Evolutionary conservation across 768 basidiomycete genomes (phyloP), one percentile per base, ranked within the genome.

Genomic region (Lactifluus pinguis): DNA sequence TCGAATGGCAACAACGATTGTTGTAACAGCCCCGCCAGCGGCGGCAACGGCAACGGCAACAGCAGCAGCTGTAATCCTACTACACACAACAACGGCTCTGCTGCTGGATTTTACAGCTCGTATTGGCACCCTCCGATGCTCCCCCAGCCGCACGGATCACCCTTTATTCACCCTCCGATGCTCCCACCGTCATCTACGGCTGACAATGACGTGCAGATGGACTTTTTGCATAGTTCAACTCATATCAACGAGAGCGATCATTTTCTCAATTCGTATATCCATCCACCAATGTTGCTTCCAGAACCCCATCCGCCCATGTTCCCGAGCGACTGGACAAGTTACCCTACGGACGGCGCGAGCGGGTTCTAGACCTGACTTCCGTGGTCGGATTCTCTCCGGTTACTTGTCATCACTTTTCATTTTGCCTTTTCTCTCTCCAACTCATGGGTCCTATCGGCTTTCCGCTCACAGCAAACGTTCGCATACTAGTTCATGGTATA

Each of bases 51-150:
- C 48, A 57, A 44, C 47, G 50, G 55, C 15, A 42, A 19, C 21
- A 21, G 45, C 48, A 57, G 41, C 36, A 14, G 36, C 25, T 25
- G 25, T 25, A 25, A 25, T 25, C 25, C 25, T 25, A 25, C 25
- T 5, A 44, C 60, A 3, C 45, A 57, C 11, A 19, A 14, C 11
- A 57, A 49, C 21, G 19, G 29, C 15, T 21, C 60, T 1, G 42
- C 41, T 47, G 80, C 4, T 72, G 84, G 32, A 75, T 84, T 80
- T 63, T 65, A 64, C 57, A 80, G 73, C 36, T 63, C 85, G 7
- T 85, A 87, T 68, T 89, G 87, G 87, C 89, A 91, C 72, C 87
- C 88, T 2, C 85, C 87, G 9, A 85, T 86, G 79, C 77, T 86
- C 66, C 75, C 81, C 4, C 65, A 66, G 50, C 51, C 79, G 29